These are phyloP conservation scores for Bruguiera parviflora DNA, from an alignment of 345 rosid genomes.

Conservation along the genomic window DNA sequence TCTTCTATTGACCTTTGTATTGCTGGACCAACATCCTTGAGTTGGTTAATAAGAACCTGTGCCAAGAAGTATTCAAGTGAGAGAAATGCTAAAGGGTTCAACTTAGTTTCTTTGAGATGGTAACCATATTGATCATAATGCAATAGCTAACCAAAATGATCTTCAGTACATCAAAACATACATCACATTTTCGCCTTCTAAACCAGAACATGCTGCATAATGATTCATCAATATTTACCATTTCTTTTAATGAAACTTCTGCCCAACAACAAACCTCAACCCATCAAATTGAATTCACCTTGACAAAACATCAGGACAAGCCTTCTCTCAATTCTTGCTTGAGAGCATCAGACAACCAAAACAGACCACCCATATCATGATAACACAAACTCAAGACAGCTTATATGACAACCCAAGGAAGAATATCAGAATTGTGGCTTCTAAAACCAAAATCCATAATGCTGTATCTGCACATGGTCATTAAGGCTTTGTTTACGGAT, in stretches of 20 bases:
- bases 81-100: slow-evolving; percentile 3
- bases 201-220: slow-evolving; percentile 3
- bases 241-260: neutral
- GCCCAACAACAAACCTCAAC: neutral
- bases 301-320: neutral
- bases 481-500: neutral
- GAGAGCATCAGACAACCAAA: neutral
- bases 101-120: too few relatives aligned
- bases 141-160: neutral
- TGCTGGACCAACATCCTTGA: slow-evolving; percentile 87
- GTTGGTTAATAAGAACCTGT: slow-evolving; percentile 92
- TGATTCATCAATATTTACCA: slow-evolving; percentile 4
- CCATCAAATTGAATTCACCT: neutral
- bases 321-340: neutral
- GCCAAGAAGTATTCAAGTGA: slow-evolving; percentile 24
- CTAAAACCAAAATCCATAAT: neutral
- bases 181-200: neutral
- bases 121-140: neutral
- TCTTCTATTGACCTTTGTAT: slow-evolving; percentile 84
- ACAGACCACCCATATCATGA: too few relatives aligned
- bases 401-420: neutral
- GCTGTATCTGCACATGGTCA: neutral
- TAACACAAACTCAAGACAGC: neutral
- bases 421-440: neutral
- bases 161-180: neutral